phyloP scores from a whole-genome alignment of 768 basidiomycete genomes.

The Chlorophyllum brunneum region DNA sequence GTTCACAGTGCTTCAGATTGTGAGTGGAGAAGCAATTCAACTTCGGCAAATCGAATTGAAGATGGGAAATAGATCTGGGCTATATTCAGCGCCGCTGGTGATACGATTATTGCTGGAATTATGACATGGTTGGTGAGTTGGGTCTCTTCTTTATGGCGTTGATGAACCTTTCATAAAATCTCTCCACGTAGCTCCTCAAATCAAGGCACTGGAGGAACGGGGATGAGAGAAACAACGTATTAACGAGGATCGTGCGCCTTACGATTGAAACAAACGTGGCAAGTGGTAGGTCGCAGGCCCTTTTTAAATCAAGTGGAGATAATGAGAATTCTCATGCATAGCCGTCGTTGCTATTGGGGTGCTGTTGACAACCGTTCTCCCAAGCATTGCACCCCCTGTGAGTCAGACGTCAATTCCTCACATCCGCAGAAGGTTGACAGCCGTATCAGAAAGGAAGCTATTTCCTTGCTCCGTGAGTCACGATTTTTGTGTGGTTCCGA shows the following conservation, averaged over 20 bases:
- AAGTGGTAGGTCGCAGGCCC: not conserved
- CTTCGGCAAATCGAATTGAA: not conserved
- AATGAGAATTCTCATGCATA: not conserved
- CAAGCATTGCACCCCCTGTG: constrained; percentile 3
- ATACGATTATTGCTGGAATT: constrained; percentile 2
- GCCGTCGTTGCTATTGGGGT: not conserved
- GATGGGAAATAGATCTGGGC: not conserved
- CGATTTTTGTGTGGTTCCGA: not conserved
- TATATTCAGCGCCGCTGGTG: not conserved
- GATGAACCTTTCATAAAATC: not conserved
- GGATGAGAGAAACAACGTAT: not conserved
- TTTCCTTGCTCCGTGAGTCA: constrained; percentile 10
- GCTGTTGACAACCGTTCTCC: not conserved
- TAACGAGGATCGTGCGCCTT: constrained; percentile 3
- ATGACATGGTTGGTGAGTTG: constrained; percentile 1
- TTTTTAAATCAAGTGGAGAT: not conserved
- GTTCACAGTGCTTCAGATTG: not conserved
- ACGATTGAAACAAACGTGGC: constrained; percentile 9
- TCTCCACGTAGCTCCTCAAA: not conserved
- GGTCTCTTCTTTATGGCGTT: not conserved
- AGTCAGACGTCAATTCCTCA: not conserved
- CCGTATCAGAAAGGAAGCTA: not conserved
- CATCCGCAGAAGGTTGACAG: not conserved
- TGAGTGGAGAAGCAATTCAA: too few relatives aligned
- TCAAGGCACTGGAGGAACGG: not conserved